These are phyloP conservation scores for Fusarium veterinarium DNA, from an alignment of 2,329 filamentous ascomycete species.

Conservation along the genomic window DNA sequence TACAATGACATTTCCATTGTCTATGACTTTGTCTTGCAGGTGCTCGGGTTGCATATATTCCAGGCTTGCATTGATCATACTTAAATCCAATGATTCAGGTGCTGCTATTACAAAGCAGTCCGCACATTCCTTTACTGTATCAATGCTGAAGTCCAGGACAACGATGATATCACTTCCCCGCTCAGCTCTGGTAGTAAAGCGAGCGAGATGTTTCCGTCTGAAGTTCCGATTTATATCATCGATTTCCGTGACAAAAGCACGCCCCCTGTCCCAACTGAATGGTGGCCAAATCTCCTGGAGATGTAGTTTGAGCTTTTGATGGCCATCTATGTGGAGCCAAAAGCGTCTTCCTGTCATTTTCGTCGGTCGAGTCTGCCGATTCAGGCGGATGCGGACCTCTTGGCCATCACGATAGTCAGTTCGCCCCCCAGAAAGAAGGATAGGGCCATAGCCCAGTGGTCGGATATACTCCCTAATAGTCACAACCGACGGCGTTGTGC, in stretches of 20 bases:
- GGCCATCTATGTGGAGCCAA: not conserved
- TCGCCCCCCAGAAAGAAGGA: rapidly evolving
- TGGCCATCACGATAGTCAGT: rapidly evolving
- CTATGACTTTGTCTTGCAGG: not conserved
- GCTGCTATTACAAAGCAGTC: not conserved
- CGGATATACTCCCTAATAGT: not conserved
- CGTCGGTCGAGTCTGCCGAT: rapidly evolving
- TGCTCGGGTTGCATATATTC: not conserved
- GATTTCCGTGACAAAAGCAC: not conserved
- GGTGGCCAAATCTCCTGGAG: not conserved
- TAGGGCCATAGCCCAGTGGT: not conserved
- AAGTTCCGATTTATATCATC: rapidly evolving
- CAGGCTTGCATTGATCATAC: not conserved
- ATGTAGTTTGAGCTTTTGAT: not conserved
- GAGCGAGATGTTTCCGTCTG: not conserved
- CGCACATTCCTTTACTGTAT: rapidly evolving
- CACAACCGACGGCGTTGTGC: not conserved
- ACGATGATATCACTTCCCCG: not conserved
- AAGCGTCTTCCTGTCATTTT: not conserved
- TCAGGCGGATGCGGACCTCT: not conserved
- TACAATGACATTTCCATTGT: not conserved
- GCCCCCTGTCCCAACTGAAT: not conserved
- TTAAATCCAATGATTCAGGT: rapidly evolving
- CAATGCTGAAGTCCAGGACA: not conserved
- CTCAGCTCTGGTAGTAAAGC: not conserved